These are phyloP conservation scores for Solanum hybrid DNA, from an alignment of 305 asterid genomes.

Conservation along the genomic window DNA sequence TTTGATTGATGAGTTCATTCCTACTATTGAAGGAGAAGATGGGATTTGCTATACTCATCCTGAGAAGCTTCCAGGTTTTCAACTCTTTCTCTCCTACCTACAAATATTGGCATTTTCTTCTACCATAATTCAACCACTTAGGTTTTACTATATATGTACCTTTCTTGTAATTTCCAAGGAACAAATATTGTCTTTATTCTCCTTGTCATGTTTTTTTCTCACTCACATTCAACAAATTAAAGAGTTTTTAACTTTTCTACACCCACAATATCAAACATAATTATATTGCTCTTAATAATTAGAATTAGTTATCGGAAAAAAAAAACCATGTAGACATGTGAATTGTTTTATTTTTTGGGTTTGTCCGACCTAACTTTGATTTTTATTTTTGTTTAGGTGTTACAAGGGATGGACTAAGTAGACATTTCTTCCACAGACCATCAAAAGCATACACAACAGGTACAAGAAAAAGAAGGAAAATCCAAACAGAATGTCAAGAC, in stretches of 20 bases:
- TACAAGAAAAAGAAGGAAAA: conserved; percentile 78
- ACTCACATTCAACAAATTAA: neutral
- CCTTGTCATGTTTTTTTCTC: conserved; percentile 3
- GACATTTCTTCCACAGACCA: conserved; percentile 97
- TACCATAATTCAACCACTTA: conserved; percentile 31
- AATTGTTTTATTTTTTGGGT: neutral
- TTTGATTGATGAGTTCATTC: conserved; percentile 91
- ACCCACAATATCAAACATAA: neutral
- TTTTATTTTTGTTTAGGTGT: conserved; percentile 48
- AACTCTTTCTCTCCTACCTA: neutral
- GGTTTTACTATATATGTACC: conserved; percentile 21
- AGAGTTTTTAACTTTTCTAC: neutral
- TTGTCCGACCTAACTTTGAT: conserved; percentile 48
- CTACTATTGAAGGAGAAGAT: conserved; percentile 97
- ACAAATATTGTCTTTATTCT: conserved; percentile 7
- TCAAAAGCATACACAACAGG: conserved; percentile 99
- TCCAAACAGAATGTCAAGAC: conserved; percentile 78
- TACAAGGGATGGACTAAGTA: conserved; percentile 82
- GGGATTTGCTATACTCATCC: conserved; percentile 99
- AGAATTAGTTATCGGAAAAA: neutral
- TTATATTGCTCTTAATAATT: neutral
- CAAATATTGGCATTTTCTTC: conserved; percentile 17
- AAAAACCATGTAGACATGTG: neutral
- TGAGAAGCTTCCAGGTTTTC: conserved; percentile 88
- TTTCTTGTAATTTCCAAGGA: conserved; percentile 18